Evolutionary conservation across 2,329 filamentous ascomycete species (phyloP).

Genomic region (Boeremia lycopersici): DNA sequence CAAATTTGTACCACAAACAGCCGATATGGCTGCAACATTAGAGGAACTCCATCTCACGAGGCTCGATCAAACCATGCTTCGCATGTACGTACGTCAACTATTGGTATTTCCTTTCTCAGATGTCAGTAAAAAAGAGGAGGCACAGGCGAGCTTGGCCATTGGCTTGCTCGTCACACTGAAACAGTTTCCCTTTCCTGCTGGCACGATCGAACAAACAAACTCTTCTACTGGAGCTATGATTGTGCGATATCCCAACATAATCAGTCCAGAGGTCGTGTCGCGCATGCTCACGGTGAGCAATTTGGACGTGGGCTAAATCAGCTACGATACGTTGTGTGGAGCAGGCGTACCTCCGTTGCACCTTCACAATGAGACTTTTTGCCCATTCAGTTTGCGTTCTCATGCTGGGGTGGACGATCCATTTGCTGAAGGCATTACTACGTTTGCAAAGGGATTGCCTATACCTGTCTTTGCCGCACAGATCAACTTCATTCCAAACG

Average conservation of each 20-base stretch:
- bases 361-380: conserved; percentile 17
- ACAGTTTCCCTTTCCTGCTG: conserved; percentile 9
- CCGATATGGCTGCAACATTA: not conserved
- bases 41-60: not conserved
- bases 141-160: not conserved
- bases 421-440: conserved; percentile 14
- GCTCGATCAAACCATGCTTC: conserved; percentile 6
- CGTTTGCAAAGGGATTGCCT: conserved; percentile 11
- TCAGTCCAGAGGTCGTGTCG: not conserved
- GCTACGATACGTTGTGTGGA: not conserved
- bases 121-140: not conserved
- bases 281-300: not conserved
- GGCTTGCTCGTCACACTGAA: not conserved
- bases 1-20: too few relatives aligned
- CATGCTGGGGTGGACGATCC: conserved; percentile 22
- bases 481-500: conserved; percentile 33
- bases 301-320: not conserved
- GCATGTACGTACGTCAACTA: conserved; percentile 9
- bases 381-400: conserved; percentile 14
- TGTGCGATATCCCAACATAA: not conserved
- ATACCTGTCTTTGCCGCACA: conserved; percentile 31
- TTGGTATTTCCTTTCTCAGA: conserved; percentile 5
- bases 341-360: conserved; percentile 15
- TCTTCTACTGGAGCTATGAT: not conserved
- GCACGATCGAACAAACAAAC: not conserved